Conservation (phyloP, 2,329 filamentous ascomycete species). For the Anthostomella pinea region DNA sequence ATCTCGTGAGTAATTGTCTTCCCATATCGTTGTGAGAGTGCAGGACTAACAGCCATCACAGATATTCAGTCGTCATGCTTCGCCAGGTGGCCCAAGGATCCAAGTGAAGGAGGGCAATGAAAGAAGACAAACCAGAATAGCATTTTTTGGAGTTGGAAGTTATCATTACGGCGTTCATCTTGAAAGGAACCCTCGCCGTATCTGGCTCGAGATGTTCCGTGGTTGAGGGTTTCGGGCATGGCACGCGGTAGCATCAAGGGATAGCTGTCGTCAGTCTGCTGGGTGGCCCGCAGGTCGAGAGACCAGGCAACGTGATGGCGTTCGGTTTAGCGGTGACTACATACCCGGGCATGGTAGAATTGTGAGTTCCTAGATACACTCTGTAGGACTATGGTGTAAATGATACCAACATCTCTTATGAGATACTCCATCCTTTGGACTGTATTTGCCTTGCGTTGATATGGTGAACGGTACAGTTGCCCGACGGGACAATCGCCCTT, state of each 20-base stretch:
- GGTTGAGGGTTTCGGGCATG: too few relatives aligned
- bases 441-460: too few relatives aligned
- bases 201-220: conserved; percentile 1
- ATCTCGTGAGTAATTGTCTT: conserved; percentile 44
- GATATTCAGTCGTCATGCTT: conserved; percentile 48
- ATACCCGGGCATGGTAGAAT: not conserved
- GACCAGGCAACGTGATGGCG: not conserved
- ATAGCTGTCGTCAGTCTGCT: not conserved
- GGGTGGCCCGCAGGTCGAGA: not conserved
- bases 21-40: not conserved
- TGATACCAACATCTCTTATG: too few relatives aligned
- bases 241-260: too few relatives aligned
- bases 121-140: not conserved
- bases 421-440: too few relatives aligned
- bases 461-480: too few relatives aligned
- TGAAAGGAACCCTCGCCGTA: too few relatives aligned
- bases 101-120: conserved; percentile 7
- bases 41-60: conserved; percentile 22
- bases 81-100: conserved; percentile 36
- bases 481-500: too few relatives aligned
- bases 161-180: too few relatives aligned
- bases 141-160: conserved; percentile 11
- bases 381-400: too few relatives aligned
- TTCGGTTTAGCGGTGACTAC: not conserved
- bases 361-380: too few relatives aligned